Base-by-base conservation (phyloP, 176 grass and related monocot genomes). In the Lolium perenne region DNA sequence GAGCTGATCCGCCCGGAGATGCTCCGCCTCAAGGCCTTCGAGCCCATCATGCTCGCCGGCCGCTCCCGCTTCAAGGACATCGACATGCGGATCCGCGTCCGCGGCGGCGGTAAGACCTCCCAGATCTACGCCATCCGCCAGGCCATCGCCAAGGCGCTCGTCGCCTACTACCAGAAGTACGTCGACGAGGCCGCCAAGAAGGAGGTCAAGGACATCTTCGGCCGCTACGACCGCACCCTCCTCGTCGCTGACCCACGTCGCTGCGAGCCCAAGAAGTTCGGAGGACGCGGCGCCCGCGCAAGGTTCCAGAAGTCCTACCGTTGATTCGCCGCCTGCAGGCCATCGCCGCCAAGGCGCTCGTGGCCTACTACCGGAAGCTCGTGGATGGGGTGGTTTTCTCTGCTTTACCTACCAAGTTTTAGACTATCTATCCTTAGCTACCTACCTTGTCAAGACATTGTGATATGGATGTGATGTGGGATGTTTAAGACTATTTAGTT, bases 211-310 rank as follows among this genome's bases (percentile, higher is more conserved):
- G 76, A 79, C 76, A 79, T 60, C 35, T 79, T 79, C 18, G 35
- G 5, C 55, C 76, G 76, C 35, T 79, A 79, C 54, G 76, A 79
- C 76, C 76, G 76, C 3, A 79, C 76, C 76, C 76, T 79, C 76
- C 55, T 79, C 32, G 76, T 79, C 11, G 76, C 76, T 13, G 93
- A 95, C 72, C 93, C 93, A 7, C 77, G 93, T 55, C 87, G 93
- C 78, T 95, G 93, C 74, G 93, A 95, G 88, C 93, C 93, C 40
- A 95, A 95, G 88, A 95, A 95, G 82, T 95, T 95, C 35, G 93
- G 93, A 9, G 93, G 93, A 2, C 93, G 93, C 12, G 93, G 93
- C 8, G 93, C 93, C 41, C 93, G 93, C 18, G 88, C 93, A 0
- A 89, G 93, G 78, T 95, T 95, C 88, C 93, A 95, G 85, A 95